Conservation (phyloP, 192 early-diverging fungal genomes). For the Pilaira anomala region DNA sequence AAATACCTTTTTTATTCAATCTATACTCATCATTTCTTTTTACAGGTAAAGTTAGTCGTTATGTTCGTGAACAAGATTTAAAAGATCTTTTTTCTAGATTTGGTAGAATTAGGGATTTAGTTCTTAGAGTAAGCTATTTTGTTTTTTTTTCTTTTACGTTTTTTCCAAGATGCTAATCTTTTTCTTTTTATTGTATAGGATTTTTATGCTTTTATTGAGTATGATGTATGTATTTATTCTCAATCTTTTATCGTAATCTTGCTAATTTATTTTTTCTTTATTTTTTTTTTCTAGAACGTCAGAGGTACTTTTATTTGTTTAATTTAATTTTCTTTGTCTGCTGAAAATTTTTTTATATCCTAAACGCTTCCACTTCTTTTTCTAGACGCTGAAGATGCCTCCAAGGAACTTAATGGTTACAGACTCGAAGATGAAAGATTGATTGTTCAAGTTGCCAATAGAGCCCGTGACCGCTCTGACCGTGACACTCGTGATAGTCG, state of each 20-base stretch:
- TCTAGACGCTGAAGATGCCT: conserved; percentile 36
- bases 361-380: not conserved
- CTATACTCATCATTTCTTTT: not conserved
- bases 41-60: conserved; percentile 19
- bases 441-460: conserved; percentile 19
- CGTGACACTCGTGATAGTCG: not conserved
- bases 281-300: conserved; percentile 8
- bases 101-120: conserved; percentile 25
- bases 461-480: not conserved
- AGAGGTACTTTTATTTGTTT: conserved; percentile 7
- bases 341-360: no score
- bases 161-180: not conserved
- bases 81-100: conserved; percentile 27
- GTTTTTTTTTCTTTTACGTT: not conserved
- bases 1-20: not conserved
- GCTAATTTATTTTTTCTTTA: not conserved
- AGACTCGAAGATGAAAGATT: conserved; percentile 27
- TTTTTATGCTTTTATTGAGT: conserved; percentile 34
- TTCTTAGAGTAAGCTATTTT: conserved; percentile 21
- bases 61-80: conserved; percentile 30
- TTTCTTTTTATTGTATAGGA: conserved; percentile 12
- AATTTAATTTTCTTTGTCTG: no score
- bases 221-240: conserved; percentile 21
- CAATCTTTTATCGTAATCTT: not conserved
- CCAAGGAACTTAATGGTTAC: conserved; percentile 29